A percentile compares a stretch with the other conserved stretches of the same genome.
Conservation (phyloP, 169 alveolate genomes). For the Perkinsus olseni region DNA sequence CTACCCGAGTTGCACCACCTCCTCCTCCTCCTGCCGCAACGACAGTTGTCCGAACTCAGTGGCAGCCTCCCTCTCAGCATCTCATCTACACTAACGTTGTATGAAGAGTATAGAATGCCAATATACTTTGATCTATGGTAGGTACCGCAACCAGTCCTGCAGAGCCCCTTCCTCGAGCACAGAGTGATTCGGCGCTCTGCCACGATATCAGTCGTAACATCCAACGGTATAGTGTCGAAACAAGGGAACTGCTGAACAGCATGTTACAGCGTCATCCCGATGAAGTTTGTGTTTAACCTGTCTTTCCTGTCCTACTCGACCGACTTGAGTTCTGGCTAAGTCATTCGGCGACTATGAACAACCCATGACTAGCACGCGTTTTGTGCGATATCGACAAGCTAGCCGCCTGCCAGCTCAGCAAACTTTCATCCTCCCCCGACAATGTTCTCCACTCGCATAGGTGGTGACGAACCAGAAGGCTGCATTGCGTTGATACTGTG, state of each 20-base stretch:
- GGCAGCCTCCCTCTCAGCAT: background rate
- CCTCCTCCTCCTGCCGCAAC: background rate
- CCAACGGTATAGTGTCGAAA: background rate
- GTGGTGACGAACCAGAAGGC: background rate
- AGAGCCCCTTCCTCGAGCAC: background rate
- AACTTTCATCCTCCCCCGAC: background rate
- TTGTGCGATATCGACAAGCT: background rate
- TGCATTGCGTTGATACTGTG: background rate
- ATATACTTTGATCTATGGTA: too few relatives aligned
- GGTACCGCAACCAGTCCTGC: background rate
- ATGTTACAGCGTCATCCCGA: background rate
- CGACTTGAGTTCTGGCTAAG: background rate
- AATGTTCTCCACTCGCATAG: background rate
- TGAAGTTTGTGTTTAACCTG: background rate
- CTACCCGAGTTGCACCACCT: background rate
- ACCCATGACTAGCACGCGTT: background rate
- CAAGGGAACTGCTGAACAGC: background rate
- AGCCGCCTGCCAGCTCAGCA: background rate
- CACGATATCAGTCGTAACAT: background rate
- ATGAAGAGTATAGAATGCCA: too few relatives aligned
- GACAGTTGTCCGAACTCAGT: background rate
- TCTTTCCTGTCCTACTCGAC: background rate
- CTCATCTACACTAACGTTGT: background rate
- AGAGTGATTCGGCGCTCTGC: background rate
- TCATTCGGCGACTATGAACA: background rate